Conservation (phyloP, 176 grass and related monocot genomes). For the Thinopyrum elongatum region DNA sequence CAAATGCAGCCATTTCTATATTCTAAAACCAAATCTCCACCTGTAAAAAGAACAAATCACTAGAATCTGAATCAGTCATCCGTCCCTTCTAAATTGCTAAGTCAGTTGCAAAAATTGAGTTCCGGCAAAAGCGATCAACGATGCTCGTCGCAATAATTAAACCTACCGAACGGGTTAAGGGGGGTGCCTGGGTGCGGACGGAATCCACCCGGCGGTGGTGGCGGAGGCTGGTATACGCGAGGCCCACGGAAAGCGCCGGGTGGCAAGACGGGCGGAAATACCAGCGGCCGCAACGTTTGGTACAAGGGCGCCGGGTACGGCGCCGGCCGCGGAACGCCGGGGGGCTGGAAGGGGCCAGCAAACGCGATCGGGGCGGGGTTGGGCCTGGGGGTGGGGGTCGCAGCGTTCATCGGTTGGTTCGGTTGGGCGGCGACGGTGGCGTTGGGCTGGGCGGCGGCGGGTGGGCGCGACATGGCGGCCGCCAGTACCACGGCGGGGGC, state of each 20-base stretch:
- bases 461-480: background rate
- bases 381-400: background rate
- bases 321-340: conserved; percentile 16
- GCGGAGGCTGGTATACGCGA: conserved; percentile 14
- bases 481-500: background rate
- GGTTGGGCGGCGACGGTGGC: background rate
- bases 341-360: conserved; percentile 26
- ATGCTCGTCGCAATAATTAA: background rate
- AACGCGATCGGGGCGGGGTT: conserved; percentile 4
- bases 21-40: background rate
- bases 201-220: background rate
- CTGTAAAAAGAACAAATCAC: background rate
- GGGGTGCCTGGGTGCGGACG: background rate
- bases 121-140: background rate
- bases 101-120: background rate
- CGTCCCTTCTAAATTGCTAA: background rate
- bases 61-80: background rate
- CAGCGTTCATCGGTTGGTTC: background rate
- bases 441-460: background rate
- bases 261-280: conserved; percentile 13
- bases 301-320: conserved; percentile 27
- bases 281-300: conserved; percentile 18
- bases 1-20: background rate
- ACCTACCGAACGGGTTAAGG: background rate
- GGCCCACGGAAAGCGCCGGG: conserved; percentile 25